These are phyloP conservation scores for Ehretia macrophylla DNA, from an alignment of 257 asterid genomes.

Conservation along the genomic window DNA sequence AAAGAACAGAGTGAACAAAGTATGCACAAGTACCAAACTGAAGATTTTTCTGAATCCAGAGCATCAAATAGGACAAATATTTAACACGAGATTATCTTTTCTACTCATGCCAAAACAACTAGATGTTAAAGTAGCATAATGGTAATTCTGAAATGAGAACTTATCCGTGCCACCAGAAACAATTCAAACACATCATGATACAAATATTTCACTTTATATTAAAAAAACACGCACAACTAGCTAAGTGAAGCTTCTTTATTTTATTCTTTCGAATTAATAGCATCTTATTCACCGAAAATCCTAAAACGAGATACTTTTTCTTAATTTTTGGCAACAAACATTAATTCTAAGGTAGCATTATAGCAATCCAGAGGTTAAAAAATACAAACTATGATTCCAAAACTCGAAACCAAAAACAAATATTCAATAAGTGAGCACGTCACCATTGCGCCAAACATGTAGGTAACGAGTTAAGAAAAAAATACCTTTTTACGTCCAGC, in stretches of 20 bases:
- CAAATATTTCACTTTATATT: no score
- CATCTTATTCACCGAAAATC: neutral
- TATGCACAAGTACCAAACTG: no score
- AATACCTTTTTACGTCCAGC: conserved; percentile 91
- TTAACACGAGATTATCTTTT: no score
- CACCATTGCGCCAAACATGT: neutral
- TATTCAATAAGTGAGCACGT: neutral
- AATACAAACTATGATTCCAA: neutral
- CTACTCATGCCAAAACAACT: no score
- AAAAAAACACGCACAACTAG: neutral
- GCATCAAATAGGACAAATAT: no score
- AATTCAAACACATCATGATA: neutral
- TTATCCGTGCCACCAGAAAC: no score
- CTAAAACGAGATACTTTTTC: neutral
- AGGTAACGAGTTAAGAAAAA: neutral
- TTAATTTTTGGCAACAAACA: neutral
- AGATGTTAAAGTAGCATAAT: no score
- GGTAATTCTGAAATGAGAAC: no score
- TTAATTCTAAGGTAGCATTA: neutral
- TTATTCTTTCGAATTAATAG: neutral
- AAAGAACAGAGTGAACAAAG: no score
- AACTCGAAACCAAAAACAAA: neutral
- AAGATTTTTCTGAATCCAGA: no score
- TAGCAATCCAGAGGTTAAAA: neutral
- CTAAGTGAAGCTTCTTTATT: neutral